Evolutionary conservation across 495 filamentous ascomycete genomes (phyloP).

Genomic region (Cudoniella acicularis): DNA sequence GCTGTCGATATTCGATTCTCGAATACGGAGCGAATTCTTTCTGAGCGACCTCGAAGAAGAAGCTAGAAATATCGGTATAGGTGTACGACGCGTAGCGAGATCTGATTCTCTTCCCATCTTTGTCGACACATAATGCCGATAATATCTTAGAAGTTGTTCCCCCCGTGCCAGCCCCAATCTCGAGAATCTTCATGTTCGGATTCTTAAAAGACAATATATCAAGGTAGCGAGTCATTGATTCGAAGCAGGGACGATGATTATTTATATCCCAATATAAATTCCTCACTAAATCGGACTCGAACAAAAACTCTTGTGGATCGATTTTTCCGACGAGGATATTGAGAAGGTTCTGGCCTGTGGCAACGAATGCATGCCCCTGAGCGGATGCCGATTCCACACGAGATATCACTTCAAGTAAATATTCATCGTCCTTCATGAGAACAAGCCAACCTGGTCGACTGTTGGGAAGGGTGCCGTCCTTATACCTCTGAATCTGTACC

Average conservation of each 20-base stretch:
- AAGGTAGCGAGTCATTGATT: not conserved
- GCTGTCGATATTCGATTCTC: constrained; percentile 26
- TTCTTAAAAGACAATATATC: constrained; percentile 37
- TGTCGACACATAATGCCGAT: not conserved
- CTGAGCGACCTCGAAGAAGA: constrained; percentile 47
- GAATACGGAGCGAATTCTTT: constrained; percentile 29
- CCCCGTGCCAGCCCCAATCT: constrained; percentile 44
- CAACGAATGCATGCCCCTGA: not conserved
- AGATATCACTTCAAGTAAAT: too few relatives aligned
- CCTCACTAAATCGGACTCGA: not conserved
- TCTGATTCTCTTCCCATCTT: not conserved
- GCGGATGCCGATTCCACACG: not conserved
- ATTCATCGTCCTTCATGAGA: too few relatives aligned
- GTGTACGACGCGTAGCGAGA: constrained; percentile 23
- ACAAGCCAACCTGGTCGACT: too few relatives aligned
- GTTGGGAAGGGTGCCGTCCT: too few relatives aligned
- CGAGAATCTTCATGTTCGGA: constrained; percentile 39
- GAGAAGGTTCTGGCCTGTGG: not conserved
- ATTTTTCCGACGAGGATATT: not conserved
- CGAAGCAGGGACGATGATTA: not conserved
- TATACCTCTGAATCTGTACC: too few relatives aligned
- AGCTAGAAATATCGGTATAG: constrained; percentile 48
- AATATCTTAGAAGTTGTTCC: constrained; percentile 33
- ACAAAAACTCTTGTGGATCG: not conserved
- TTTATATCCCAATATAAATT: constrained; percentile 7